Evolutionary conservation across 139 green algal species (phyloP).

Genomic region (Auxenochlorella protothecoides): DNA sequence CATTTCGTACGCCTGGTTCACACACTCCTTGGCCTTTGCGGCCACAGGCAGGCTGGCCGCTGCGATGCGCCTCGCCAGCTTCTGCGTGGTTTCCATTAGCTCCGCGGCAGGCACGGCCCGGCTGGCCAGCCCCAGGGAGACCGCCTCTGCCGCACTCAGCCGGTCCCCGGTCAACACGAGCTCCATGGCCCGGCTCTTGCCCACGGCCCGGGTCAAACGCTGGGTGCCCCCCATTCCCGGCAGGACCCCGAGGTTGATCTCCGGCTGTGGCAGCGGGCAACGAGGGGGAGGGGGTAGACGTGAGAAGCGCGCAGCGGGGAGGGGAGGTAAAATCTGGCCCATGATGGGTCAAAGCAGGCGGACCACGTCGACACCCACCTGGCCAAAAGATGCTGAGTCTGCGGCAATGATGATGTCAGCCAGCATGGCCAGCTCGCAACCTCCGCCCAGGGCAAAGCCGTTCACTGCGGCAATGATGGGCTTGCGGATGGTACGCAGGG

Average conservation of each 20-base stretch:
- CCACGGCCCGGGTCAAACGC: constrained; percentile 46
- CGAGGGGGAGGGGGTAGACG: not conserved
- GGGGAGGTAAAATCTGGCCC: no score
- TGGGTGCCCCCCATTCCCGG: constrained; percentile 69
- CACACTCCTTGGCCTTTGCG: constrained; percentile 44
- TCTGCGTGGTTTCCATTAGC: constrained; percentile 33
- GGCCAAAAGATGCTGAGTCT: constrained; percentile 49
- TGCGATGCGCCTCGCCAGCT: constrained; percentile 35
- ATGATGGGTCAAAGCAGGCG: no score
- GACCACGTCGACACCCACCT: constrained; percentile 4
- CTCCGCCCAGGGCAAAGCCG: constrained; percentile 55
- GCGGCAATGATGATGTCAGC: constrained; percentile 64
- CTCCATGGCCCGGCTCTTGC: constrained; percentile 62
- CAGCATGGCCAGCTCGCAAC: constrained; percentile 65
- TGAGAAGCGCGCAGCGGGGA: not conserved
- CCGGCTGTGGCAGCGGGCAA: constrained; percentile 32
- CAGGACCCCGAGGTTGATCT: constrained; percentile 55
- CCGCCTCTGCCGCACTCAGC: constrained; percentile 36
- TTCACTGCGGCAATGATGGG: constrained; percentile 52
- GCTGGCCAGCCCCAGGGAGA: constrained; percentile 34
- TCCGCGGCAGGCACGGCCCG: constrained; percentile 32
- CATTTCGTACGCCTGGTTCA: constrained; percentile 31
- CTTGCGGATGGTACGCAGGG: constrained; percentile 30
- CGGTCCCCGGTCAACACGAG: constrained; percentile 48
- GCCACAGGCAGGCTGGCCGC: constrained; percentile 20